Base-by-base conservation (phyloP, 192 early-diverging fungal genomes). In the Spinellus fusiger region DNA sequence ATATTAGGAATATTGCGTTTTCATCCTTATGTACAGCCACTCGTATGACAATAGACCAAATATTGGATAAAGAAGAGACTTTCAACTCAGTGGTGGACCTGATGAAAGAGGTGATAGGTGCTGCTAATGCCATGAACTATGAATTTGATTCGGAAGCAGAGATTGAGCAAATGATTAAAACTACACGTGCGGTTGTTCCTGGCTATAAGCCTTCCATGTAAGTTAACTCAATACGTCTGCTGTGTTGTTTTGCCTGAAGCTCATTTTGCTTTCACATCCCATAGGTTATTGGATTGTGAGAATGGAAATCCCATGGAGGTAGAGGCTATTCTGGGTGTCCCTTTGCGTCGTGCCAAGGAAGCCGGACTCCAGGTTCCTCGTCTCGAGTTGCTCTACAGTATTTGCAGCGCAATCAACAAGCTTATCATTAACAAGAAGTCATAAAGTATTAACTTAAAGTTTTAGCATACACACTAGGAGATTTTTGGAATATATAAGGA, bases 11-110 rank as follows among this genome's bases (percentile, higher is more conserved):
- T 58, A 84, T 79, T 10, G 77, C 83, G 6, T 85, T 89, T 68
- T 85, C 84, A 37, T 78, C 85, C 0, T 75, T 87, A 10, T 83
- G 83, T n/a, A 80, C 86, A 4, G 62, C 83, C 0, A 78, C 84
- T 6, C 73, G 77, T 50, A 64, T 81, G 53, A 73, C 83, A 55
- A 84, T 82, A 4, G 68, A 71, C 18, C 59, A 78, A 50, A 76
- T 89, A 56, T 66, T 88, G 12, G 74, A 60, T 3, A 63, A 82
- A 54, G 64, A 75, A 12, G 60, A 70, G 23, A 76, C 80, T 52
- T 59, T 62, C 15, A 51, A 59, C 13, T 68, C 84, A 50, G 65
- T 77, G 0, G 59, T 62, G 40, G 66, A 59, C 20, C 35, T 82
- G 7, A 86, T 82, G 82, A 35, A 33, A 0, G 88, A 89, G 37